Base-by-base conservation (phyloP, 345 rosid genomes). In the Schrenkiella parvula region DNA sequence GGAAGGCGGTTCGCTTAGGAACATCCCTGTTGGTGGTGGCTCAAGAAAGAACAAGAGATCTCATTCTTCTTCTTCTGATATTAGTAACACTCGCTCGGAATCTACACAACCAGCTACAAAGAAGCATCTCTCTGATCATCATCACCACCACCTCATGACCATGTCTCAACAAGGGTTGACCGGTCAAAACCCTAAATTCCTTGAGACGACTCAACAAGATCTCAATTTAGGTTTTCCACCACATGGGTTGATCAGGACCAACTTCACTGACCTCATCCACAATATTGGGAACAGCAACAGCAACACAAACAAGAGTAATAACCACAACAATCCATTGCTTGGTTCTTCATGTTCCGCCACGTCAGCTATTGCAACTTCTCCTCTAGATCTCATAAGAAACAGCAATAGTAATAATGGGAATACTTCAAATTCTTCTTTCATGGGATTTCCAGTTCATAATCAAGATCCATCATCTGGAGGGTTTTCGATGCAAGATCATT, bases 11-110 rank as follows among this genome's bases (percentile, higher is more conserved):
- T 91, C 99, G 14, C 85, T 91, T 1, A 83, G 98, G 61, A 95
- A 90, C 75, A 95, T 95, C 66, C 99, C 99, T 21, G 98, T 95
- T 11, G 99, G 99, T 15, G 99, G 99, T 31, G 96, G 93, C 71
- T 92, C 99, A 58, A 88, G 98, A 66, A 95, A 89, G 89, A 95
- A 95, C 86, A 95, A 89, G 81, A 87, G 97, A 82, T 83, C 96
- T 26, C 68, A 86, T 35, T 70, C 87, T 44, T 67, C 78, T 5
- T 57, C 80, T 21, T 52, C 61, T 64, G 29, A 70, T 57, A 37
- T 50, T 62, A 54, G 21, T 64, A 70, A 65, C 38, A 77, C 47
- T 2, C 72, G 50, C n/a, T 71, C 77, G 22, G 70, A 66, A 26
- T 29, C 75, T 18, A 65, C 80, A 8, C 68, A 78, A 59, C 76